Evolutionary conservation across 2,329 filamentous ascomycete species (phyloP).

Genomic region (Xylariaceae sp.): DNA sequence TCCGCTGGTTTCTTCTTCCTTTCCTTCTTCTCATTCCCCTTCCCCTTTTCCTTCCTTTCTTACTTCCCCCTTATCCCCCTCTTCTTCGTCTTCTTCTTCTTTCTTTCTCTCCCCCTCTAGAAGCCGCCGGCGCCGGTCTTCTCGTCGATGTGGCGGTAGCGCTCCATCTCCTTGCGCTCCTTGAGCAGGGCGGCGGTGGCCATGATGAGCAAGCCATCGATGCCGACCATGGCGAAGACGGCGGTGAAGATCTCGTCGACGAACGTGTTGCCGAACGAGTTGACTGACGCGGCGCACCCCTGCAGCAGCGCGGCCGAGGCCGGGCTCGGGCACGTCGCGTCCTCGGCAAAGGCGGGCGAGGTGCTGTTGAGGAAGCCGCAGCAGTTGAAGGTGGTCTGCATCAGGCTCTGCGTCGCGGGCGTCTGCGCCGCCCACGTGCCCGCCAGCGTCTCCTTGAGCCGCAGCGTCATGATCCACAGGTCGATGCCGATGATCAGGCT

Average conservation of each 20-base stretch:
- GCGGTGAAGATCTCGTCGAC: constrained; percentile 72
- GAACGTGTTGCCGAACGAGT: constrained; percentile 61
- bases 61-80: too few species aligned
- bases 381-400: constrained; percentile 69
- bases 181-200: constrained; percentile 70
- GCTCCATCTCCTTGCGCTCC: constrained; percentile 70
- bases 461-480: constrained; percentile 68
- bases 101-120: constrained; percentile 23
- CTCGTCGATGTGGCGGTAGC: constrained; percentile 75
- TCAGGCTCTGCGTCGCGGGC: constrained; percentile 52
- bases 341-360: constrained; percentile 62
- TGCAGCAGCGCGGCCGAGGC: constrained; percentile 61
- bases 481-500: constrained; percentile 58
- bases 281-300: constrained; percentile 63
- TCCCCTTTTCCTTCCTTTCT: too few species aligned
- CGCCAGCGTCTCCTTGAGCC: constrained; percentile 54
- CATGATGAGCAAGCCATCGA: constrained; percentile 62
- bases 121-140: constrained; percentile 56
- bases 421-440: constrained; percentile 54
- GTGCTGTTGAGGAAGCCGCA: constrained; percentile 73
- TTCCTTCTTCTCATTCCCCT: too few species aligned
- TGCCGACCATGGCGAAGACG: constrained; percentile 68
- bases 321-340: constrained; percentile 60
- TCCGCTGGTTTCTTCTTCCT: too few species aligned
- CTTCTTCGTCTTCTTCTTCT: too few species aligned